Base-by-base conservation (phyloP, 2,329 filamentous ascomycete species). In the Clarireedia hainanense region DNA sequence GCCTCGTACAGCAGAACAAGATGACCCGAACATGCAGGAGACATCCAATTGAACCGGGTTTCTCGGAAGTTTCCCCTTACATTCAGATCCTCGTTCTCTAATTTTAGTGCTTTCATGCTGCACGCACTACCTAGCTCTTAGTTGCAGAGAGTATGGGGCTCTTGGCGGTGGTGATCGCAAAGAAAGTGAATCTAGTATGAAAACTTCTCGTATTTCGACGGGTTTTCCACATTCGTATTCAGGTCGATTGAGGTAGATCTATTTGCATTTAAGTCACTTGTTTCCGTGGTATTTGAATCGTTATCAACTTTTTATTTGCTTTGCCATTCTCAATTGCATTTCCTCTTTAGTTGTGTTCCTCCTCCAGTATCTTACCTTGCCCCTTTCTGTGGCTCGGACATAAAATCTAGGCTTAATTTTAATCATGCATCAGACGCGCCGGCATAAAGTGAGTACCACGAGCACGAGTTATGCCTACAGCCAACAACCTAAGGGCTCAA, bases 141-240 rank as follows among this genome's bases (percentile, higher is more conserved):
- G 39, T 10, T 20, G 17, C 17, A 42, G 15, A 10, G 39, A 42
- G 17, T 12, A 40, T 26, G 42, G 30, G 15, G 17, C 23, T n/a
- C 50, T 47, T 37, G 42, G 50, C 20, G 46, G 9, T 17, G 17
- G 30, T 26, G 42, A 52, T 39, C 42, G 37, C 9, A 15, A 46
- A 34, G 40, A 23, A 39, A n/a, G 37, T 26, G 20, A 42, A 5
- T 39, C 17, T n/a, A 45, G 6, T 17, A 36, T 40, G 14, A 46
- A 34, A 45, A 52, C 26, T 39, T 27, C 50, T 53, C 50, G 42
- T 52, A 47, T 52, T 30, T 10, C 30, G 30, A 34, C 20, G 30
- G 30, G 30, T 12, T 34, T 34, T 34, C 3, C 30, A 34, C 30
- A 9, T 34, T 30, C 12, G 30, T 34, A 14, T 34, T 14, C 30